Base-by-base conservation (phyloP, 305 asterid species). In the Fraxinus platypoda region DNA sequence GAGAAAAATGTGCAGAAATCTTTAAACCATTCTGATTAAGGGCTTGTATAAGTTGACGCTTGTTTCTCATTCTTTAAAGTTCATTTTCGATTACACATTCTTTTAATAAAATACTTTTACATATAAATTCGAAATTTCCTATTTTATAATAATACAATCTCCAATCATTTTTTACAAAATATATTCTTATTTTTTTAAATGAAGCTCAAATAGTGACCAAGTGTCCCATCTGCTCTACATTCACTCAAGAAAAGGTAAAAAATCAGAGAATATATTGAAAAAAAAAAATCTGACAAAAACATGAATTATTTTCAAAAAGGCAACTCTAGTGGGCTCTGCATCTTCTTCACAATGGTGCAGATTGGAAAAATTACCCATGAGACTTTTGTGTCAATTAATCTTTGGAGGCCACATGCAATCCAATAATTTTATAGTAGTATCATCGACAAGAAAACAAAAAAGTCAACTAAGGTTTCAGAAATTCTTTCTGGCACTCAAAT, bases 391-490 rank as follows among this genome's bases (percentile, higher is more conserved):
- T 59, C 70, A 59, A 59, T 19, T 59, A 43, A 9, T 41, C 52
- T 41, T 41, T 41, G 52, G 52, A 41, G 52, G 17, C 52, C 52
- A 41, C 52, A 2, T 41, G 52, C 52, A 41, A 41, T 41, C 52
- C 17, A 11, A 9, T 38, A 38, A 38, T 38, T 38, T 38, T 9
- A 8, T 38, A 21, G 26, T 26, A 28, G 26, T 26, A 28, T 15
- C 78, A 2, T 81, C 78, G 66, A 75, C 62, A 52, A 66, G 57
- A 73, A 78, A 30, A 75, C 66, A 77, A 66, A 83, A 83, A 88
- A 68, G 90, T 85, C 89, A 85, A 88, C 90, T 30, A 34, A 70
- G 66, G 77, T 66, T 81, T 85, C 87, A 84, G 84, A 54, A 73
- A 25, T 71, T 15, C 15, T 9, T 41, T 41, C 49, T 41, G 49